Evolutionary conservation across 345 rosid species (phyloP).

Genomic region (Gossypium herbaceum): DNA sequence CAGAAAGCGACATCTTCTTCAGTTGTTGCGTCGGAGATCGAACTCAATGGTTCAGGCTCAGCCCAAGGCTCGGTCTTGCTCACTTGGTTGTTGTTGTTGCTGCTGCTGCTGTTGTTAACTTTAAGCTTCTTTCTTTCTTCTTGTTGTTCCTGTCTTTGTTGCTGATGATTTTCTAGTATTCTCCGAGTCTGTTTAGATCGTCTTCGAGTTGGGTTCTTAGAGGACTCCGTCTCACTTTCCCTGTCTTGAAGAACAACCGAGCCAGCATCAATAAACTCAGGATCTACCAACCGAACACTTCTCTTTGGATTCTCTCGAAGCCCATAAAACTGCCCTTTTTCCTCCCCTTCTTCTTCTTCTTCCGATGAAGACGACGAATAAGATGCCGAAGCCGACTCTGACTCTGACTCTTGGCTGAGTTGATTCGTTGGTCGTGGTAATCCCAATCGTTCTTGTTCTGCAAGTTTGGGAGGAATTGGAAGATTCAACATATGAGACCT

Average conservation of each 20-base stretch:
- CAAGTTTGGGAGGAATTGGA: constrained; percentile 33
- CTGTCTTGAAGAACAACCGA: constrained; percentile 58
- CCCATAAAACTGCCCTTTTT: constrained; percentile 30
- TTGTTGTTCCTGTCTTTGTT: constrained; percentile 18
- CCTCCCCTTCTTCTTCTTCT: constrained; percentile 38
- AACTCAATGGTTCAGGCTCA: constrained; percentile 67
- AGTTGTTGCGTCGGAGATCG: constrained; percentile 67
- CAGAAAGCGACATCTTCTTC: constrained; percentile 92
- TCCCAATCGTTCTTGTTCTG: constrained; percentile 6
- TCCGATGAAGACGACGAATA: constrained; percentile 25
- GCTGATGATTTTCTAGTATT: constrained; percentile 9
- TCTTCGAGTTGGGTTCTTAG: constrained; percentile 56
- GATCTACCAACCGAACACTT: constrained; percentile 54
- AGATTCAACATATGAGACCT: constrained; percentile 69
- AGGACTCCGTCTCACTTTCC: constrained; percentile 82
- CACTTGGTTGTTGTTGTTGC: background rate
- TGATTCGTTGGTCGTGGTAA: constrained; percentile 23
- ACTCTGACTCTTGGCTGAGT: constrained; percentile 37
- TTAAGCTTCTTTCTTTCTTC: constrained; percentile 26
- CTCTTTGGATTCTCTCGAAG: constrained; percentile 57
- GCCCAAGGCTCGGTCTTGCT: constrained; percentile 25
- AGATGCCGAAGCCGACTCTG: constrained; percentile 30
- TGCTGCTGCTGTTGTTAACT: background rate
- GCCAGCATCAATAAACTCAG: constrained; percentile 49
- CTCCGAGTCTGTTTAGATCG: constrained; percentile 60